Base-by-base conservation (phyloP, 306 rosid species). In the Vicia sativa region DNA sequence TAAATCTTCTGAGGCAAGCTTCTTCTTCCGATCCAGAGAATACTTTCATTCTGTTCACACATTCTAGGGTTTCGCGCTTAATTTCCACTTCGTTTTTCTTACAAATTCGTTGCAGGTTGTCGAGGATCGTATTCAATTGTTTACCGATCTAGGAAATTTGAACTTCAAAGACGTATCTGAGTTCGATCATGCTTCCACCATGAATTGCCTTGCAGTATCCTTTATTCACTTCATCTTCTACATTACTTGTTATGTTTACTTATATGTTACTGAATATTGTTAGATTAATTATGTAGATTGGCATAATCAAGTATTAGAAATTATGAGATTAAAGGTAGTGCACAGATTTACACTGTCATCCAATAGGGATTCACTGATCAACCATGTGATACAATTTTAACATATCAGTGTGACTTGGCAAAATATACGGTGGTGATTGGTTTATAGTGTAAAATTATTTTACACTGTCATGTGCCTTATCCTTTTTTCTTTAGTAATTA, bases 1-100 rank as follows among this genome's bases (percentile, higher is more conserved):
- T 69, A 78, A 76, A 68, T 86, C 91, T 59, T 88, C 96, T 6
- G 97, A 90, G 83, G 97, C 81, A 85, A 85, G 84, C 39, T 39
- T 19, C 72, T 39, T 19, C 73, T 55, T n/a, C 49, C 54, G 50
- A 19, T 54, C 42, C 63, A n/a, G n/a, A n/a, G n/a, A n/a, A n/a
- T n/a, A n/a, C 26, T 38, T 39, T 59, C 8, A 52, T 46, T 13
- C 7, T 39, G 35, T 2, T 38, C 42, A 0, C 63, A 4, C 10
- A 49, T 44, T 43, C 42, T 74, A 53, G 46, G 68, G 65, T 78
- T 78, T 49, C 16, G 37, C 54, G 26, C 5, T 9, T 18, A 35
- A 14, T 9, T 5, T 52, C 6, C 26, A 16, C 28, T 59, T 21
- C 7, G 5, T 34, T 28, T 42, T 6, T 63, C 44, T 48, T 39